These are phyloP conservation scores for Epichloe baconii DNA, from an alignment of 2,329 filamentous ascomycete species.

Conservation along the genomic window DNA sequence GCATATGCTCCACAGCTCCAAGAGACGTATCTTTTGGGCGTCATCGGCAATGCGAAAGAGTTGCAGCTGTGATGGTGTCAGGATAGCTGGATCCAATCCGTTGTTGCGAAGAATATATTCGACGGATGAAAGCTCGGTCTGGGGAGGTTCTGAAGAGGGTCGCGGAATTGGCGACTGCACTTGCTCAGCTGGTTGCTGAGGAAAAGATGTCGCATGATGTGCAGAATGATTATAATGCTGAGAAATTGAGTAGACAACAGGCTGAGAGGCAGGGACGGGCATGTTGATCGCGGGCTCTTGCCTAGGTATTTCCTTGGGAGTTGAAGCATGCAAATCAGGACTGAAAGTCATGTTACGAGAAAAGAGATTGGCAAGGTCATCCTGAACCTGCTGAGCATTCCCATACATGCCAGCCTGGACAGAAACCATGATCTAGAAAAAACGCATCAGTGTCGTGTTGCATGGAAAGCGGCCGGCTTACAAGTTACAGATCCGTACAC, in stretches of 20 bases:
- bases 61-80: conserved; percentile 63
- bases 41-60: conserved; percentile 66
- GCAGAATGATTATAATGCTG: conserved; percentile 77
- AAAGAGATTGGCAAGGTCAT: conserved; percentile 74
- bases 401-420: conserved; percentile 17
- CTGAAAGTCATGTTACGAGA: conserved; percentile 59
- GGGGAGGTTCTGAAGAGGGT: conserved; percentile 37
- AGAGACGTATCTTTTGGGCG: conserved; percentile 58
- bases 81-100: conserved; percentile 53
- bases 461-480: not conserved
- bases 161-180: conserved; percentile 25
- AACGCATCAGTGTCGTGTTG: not conserved
- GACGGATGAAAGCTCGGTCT: conserved; percentile 34
- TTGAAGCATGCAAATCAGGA: conserved; percentile 19
- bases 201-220: conserved; percentile 34
- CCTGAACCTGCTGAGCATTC: conserved; percentile 46
- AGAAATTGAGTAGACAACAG: conserved; percentile 59
- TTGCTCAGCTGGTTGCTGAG: conserved; percentile 14
- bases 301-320: conserved; percentile 15
- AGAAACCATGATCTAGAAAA: conserved; percentile 23
- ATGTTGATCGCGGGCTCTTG: conserved; percentile 15
- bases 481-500: not conserved
- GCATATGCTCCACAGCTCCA: conserved; percentile 77
- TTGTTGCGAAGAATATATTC: conserved; percentile 50
- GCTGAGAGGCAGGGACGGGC: conserved; percentile 18